Evolutionary conservation across 2,329 filamentous ascomycete species (phyloP).

Genomic region (Pseudocercospora cruenta): DNA sequence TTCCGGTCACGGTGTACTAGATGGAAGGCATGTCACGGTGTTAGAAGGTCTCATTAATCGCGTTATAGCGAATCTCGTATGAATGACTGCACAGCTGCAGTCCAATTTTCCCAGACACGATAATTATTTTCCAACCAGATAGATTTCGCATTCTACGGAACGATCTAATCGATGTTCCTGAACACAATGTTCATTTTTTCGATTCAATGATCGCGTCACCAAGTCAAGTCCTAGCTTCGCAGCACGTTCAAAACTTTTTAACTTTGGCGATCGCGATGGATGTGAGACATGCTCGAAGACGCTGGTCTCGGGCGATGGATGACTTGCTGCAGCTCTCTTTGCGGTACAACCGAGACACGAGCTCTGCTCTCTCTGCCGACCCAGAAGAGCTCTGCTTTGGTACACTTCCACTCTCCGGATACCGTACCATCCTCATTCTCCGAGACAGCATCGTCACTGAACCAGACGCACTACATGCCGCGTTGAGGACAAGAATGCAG

Average conservation of each 20-base stretch:
- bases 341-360: not conserved
- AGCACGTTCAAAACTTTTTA: no score
- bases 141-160: not conserved
- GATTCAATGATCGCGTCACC: no score
- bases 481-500: not conserved
- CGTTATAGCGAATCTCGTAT: not conserved
- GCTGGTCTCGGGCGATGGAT: conserved; percentile 8
- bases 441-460: not conserved
- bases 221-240: no score
- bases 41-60: not conserved
- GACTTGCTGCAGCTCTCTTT: not conserved
- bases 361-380: not conserved
- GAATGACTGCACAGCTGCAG: not conserved
- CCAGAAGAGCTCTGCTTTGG: not conserved
- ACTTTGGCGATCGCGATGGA: no score
- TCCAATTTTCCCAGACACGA: not conserved
- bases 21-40: not conserved
- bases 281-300: no score
- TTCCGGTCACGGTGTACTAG: not conserved
- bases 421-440: not conserved
- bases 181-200: no score
- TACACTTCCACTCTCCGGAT: not conserved
- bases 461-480: not conserved
- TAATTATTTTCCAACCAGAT: not conserved
- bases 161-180: no score